Base-by-base conservation (phyloP, 1,284 basidiomycete species). In the Ceratobasidium sp. region DNA sequence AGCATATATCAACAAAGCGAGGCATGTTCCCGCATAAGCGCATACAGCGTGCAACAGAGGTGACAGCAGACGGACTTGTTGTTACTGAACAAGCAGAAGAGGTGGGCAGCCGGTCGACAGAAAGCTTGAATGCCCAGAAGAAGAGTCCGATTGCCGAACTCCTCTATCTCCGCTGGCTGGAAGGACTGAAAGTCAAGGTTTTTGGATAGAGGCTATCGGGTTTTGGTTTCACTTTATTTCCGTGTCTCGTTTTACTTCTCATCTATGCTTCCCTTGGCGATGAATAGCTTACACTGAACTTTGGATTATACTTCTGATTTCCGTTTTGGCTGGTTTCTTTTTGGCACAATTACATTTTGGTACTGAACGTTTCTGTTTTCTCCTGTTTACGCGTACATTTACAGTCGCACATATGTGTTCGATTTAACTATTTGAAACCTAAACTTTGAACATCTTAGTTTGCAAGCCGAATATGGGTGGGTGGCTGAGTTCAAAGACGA, bases 151-250 rank as follows among this genome's bases (percentile, higher is more conserved):
- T 99, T 51, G 93, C 96, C 23, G 96, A 98, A 82, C 87, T 99
- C 79, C 86, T 99, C 35, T 99, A 98, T 83, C 92, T 97, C 87
- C 90, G 97, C 63, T 99, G 97, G 97, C 86, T 98, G 33, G 95
- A 98, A 82, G 96, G 95, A 1, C 84, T 98, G 73, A 92, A 90
- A 84, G 86, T 95, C 81, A 95, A 95, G 82, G 71, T 74, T 3
- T 74, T 74, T 95, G 94, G 94, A 93, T 94, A 51, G 79, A 77
- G 61, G 71, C 58, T 23, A 35, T 51, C 13, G 20, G 1, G 17
- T 39, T 60, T 74, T 13, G 66, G 61, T 78, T 6, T 76, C n/a
- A 66, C 54, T 35, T 71, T 66, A 37, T 76, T 66, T 51, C 35
- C 15, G 28, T 37, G 58, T n/a, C 39, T 65, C 35, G n/a, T n/a